These are phyloP conservation scores for Calonectria multiphialidica DNA, from an alignment of 2,329 filamentous ascomycete genomes.

Conservation along the genomic window DNA sequence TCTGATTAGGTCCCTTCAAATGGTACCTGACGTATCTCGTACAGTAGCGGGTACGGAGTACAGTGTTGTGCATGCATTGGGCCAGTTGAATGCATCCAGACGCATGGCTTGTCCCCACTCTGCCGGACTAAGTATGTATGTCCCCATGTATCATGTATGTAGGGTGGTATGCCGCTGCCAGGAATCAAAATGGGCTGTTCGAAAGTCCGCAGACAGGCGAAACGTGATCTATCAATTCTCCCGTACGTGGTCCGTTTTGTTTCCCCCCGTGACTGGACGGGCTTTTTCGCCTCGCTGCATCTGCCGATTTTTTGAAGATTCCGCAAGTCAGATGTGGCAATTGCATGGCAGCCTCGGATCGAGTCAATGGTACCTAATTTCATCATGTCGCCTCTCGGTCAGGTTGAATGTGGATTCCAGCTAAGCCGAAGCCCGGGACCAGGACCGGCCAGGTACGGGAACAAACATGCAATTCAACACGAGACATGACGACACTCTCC, in stretches of 20 bases:
- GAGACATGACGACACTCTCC: constrained; percentile 27
- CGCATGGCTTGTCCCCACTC: constrained; percentile 10
- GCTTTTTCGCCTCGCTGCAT: not conserved
- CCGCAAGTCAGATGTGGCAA: not conserved
- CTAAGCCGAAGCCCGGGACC: not conserved
- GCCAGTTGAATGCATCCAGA: not conserved
- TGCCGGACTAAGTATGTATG: constrained; percentile 6
- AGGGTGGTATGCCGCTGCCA: constrained; percentile 23
- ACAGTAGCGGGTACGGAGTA: constrained; percentile 7
- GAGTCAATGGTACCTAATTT: not conserved
- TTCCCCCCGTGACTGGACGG: constrained; percentile 2
- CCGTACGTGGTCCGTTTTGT: not conserved
- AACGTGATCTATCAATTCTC: constrained; percentile 23
- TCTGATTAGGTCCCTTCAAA: not conserved
- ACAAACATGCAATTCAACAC: constrained; percentile 29
- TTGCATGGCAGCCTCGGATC: not conserved
- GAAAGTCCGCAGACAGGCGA: not conserved
- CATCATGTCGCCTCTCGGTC: not conserved
- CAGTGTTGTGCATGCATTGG: constrained; percentile 19
- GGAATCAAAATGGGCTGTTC: constrained; percentile 23
- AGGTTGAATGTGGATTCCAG: not conserved
- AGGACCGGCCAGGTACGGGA: constrained; percentile 21
- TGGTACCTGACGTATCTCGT: constrained; percentile 13
- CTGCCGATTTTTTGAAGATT: not conserved
- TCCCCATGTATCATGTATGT: constrained; percentile 11